Conservation (phyloP, 805 yeast species). For the Ogataea dorogensis region DNA sequence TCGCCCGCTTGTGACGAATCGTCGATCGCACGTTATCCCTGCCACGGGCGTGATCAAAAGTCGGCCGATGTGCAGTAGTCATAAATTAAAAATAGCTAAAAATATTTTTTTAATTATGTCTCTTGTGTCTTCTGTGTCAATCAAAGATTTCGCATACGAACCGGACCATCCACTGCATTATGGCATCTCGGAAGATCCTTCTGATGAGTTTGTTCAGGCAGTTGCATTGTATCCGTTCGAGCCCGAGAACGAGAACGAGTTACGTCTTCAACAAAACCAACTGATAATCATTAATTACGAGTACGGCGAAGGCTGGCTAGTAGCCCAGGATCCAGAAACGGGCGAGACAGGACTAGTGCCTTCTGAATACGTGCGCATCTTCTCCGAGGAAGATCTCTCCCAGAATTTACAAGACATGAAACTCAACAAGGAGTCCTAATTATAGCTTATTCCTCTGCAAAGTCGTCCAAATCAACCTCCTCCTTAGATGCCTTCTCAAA, state of each 20-base stretch:
- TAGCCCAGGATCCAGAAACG: constrained; percentile 74
- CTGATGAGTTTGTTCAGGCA: constrained; percentile 44
- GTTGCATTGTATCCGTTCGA: constrained; percentile 84
- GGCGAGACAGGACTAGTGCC: constrained; percentile 93
- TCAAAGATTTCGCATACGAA: constrained; percentile 83
- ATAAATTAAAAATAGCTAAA: constrained; percentile 29
- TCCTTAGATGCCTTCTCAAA: constrained; percentile 36
- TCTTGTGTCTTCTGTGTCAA: constrained; percentile 38
- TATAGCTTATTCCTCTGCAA: constrained; percentile 40
- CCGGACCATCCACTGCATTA: constrained; percentile 66
- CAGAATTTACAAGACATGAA: too few species aligned
- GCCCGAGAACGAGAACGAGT: constrained; percentile 94
- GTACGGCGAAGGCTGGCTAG: constrained; percentile 98
- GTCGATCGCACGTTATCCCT: constrained; percentile 43
- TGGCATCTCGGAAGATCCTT: constrained; percentile 41
- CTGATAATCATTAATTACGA: constrained; percentile 80
- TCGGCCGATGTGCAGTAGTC: constrained; percentile 73
- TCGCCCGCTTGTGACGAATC: constrained; percentile 50
- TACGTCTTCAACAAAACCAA: constrained; percentile 76
- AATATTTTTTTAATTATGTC: not conserved
- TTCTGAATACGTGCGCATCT: constrained; percentile 79
- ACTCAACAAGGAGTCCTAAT: too few species aligned
- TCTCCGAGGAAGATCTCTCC: constrained; percentile 25
- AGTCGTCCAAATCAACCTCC: constrained; percentile 52
- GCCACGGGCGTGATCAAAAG: constrained; percentile 63